These are phyloP conservation scores for Globisporangium nunn DNA, from an alignment of 352 stramenopile species.

Conservation along the genomic window DNA sequence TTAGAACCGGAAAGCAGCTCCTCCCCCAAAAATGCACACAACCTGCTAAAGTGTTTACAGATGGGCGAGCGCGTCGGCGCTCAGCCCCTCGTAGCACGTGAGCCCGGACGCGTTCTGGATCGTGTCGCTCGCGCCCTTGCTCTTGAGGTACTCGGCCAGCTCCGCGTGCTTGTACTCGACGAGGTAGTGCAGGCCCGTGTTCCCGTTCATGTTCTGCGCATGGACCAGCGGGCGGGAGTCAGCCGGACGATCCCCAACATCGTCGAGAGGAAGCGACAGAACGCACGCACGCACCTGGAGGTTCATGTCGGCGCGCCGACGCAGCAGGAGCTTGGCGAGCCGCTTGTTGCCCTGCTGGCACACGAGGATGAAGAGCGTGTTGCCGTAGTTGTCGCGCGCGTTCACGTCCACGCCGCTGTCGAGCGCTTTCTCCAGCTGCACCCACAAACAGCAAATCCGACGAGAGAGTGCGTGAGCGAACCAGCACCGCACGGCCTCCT, in stretches of 20 bases:
- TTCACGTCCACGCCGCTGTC: constrained; percentile 89
- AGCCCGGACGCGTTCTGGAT: constrained; percentile 88
- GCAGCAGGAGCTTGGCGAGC: constrained; percentile 92
- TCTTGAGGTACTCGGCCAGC: constrained; percentile 91
- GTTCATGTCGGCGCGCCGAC: constrained; percentile 91
- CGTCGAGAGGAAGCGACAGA: background rate
- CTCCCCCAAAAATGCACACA: background rate
- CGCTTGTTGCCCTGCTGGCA: constrained; percentile 94
- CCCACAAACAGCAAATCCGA: background rate
- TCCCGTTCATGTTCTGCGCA: constrained; percentile 89
- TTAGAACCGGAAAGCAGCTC: constrained; percentile 9
- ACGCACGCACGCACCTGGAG: constrained; percentile 33
- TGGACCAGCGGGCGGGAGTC: too few species aligned
- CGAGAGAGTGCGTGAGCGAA: background rate
- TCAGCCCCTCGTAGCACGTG: constrained; percentile 94
- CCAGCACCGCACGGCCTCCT: background rate
- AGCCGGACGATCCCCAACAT: background rate
- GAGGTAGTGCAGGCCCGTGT: constrained; percentile 94
- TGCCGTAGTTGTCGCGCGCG: constrained; percentile 90
- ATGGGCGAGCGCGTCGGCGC: constrained; percentile 33
- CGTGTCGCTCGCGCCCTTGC: constrained; percentile 91
- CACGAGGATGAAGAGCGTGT: constrained; percentile 93
- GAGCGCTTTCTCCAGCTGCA: constrained; percentile 79
- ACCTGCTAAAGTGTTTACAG: background rate
- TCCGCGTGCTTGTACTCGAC: constrained; percentile 89